Base-by-base conservation (phyloP, 441 rosid genomes). In the Bruguiera hainesii region DNA sequence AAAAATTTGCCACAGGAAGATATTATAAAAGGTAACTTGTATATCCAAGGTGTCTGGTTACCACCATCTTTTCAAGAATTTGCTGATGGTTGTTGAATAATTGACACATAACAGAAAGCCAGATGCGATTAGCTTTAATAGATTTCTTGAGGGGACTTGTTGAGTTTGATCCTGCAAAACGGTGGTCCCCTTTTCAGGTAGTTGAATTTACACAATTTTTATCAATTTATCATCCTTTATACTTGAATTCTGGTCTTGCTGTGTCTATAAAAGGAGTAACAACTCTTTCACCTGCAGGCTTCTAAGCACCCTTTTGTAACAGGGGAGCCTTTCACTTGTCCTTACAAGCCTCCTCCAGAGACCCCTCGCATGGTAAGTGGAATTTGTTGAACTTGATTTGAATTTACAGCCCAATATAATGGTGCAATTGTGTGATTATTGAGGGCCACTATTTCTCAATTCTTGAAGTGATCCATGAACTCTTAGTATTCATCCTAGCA, bases 181-280 rank as follows among this genome's bases (percentile, higher is more conserved):
- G 99, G 72, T 96, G 99, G 99, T 93, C 99, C 46, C 99, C 98
- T 70, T 87, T 84, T 77, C 99, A 96, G 98, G 98, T 90, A 76
- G 71, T 71, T 65, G 67, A 48, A 73, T 77, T 64, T 49, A 67
- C 23, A 52, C 51, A 2, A 11, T 35, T 72, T 56, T 48, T 61
- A 50, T 61, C 64, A 62, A 63, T 64, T 42, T 64, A 23, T 68
- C 25, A 25, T 37, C 42, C 42, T 4, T 39, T 56, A 19, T 31
- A 59, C 62, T 11, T 63, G 29, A 46, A 69, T 26, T 63, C 42
- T 67, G 11, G 42, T 37, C 11, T 37, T 37, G 39, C 63, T 19
- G 42, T 31, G 18, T 65, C 56, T 28, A 76, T 65, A 28, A 63
- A 39, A 63, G 58, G 48, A 65, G 67, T 73, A 56, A 46, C 39